Percentiles rank a stretch among this genome's conserved stretches.
Conservation (phyloP, 345 rosid species). For the Punica granatum region DNA sequence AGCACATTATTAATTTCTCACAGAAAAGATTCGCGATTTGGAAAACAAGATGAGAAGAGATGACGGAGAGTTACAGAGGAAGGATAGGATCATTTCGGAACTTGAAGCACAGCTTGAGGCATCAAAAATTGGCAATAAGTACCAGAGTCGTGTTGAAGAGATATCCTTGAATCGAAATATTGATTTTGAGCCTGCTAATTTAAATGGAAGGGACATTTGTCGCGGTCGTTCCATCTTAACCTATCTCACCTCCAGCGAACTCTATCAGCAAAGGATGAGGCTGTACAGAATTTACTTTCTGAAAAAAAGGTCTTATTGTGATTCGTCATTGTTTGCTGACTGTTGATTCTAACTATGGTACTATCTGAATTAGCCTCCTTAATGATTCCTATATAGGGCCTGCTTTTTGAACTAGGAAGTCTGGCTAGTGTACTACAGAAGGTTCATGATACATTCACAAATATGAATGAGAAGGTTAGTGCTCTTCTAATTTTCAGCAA, state of each 20-base stretch:
- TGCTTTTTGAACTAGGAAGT: constrained; percentile 49
- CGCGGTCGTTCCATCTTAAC: constrained; percentile 35
- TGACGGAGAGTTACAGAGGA: constrained; percentile 44
- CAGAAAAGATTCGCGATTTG: constrained; percentile 52
- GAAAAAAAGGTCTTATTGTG: constrained; percentile 56
- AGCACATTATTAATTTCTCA: constrained; percentile 2
- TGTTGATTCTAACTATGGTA: constrained; percentile 4
- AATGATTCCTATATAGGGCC: constrained; percentile 27
- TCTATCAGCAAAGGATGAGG: constrained; percentile 48
- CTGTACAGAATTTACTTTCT: constrained; percentile 46
- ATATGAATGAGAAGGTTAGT: constrained; percentile 62
- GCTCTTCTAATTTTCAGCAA: neutral
- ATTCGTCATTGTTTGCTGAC: neutral
- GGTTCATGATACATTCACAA: constrained; percentile 46
- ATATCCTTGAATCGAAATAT: constrained; percentile 49
- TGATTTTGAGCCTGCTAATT: constrained; percentile 8
- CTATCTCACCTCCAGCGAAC: constrained; percentile 60
- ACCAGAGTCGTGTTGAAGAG: constrained; percentile 47
- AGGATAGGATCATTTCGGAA: constrained; percentile 44
- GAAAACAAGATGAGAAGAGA: constrained; percentile 38
- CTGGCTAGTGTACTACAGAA: constrained; percentile 43
- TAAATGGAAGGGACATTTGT: constrained; percentile 10
- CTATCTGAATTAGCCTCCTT: neutral
- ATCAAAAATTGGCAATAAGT: constrained; percentile 30
- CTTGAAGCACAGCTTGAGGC: constrained; percentile 48